phyloP scores from a whole-genome alignment of 148 eudicot genomes.

The Amaranthus palmeri region DNA sequence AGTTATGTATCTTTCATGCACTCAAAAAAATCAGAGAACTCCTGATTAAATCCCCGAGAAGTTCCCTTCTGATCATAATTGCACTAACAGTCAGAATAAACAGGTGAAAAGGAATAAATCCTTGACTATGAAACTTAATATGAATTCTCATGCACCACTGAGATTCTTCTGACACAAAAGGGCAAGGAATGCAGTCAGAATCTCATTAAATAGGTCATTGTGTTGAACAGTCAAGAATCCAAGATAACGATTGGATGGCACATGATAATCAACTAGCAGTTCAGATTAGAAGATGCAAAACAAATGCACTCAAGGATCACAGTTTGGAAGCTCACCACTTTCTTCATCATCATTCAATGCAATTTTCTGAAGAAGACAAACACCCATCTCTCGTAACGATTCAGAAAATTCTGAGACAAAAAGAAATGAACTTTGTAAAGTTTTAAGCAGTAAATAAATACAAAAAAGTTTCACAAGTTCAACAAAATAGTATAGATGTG shows the following conservation, averaged over 20 bases:
- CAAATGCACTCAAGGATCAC: background rate
- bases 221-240: too few relatives aligned
- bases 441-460: background rate
- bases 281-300: background rate
- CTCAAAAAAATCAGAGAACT: too few relatives aligned
- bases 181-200: background rate
- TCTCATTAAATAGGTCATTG: background rate
- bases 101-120: too few relatives aligned
- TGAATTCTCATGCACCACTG: too few relatives aligned
- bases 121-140: too few relatives aligned
- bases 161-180: too few relatives aligned
- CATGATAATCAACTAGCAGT: background rate
- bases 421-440: background rate
- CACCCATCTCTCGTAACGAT: conserved; percentile 91
- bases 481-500: background rate
- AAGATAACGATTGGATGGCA: background rate
- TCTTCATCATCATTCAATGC: conserved; percentile 90
- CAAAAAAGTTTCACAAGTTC: background rate
- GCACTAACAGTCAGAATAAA: too few relatives aligned
- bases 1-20: too few relatives aligned
- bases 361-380: conserved; percentile 92
- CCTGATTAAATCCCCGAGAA: too few relatives aligned
- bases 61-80: too few relatives aligned
- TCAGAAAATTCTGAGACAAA: conserved; percentile 78
- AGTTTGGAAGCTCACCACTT: conserved; percentile 51